Percentiles rank a stretch among this genome's conserved stretches.
Evolutionary conservation across 1,139 yeast species (phyloP).

Genomic region (Candida sp.): DNA sequence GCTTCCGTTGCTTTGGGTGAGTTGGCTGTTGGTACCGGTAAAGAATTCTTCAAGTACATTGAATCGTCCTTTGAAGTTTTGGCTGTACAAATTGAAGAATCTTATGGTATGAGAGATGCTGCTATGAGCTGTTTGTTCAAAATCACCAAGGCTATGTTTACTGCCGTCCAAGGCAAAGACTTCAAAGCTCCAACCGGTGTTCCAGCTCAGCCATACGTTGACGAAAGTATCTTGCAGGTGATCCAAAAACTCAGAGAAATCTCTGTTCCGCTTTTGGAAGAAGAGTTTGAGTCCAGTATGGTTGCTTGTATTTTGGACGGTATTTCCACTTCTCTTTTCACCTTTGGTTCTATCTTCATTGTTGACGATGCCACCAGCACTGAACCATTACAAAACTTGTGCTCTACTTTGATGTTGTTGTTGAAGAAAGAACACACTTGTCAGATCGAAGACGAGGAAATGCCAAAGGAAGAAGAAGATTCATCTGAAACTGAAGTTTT

Average conservation of each 20-base stretch:
- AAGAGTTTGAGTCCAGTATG: constrained; percentile 83
- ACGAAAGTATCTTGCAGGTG: constrained; percentile 59
- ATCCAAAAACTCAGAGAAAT: constrained; percentile 69
- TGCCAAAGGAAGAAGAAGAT: constrained; percentile 64
- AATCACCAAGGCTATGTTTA: constrained; percentile 73
- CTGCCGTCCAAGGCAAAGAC: constrained; percentile 53
- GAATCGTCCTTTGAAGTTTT: constrained; percentile 72
- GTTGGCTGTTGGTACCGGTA: constrained; percentile 85
- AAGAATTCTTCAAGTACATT: constrained; percentile 77
- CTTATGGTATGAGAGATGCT: constrained; percentile 92
- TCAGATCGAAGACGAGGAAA: constrained; percentile 63
- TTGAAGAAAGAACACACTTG: constrained; percentile 84
- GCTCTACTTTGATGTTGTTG: constrained; percentile 71
- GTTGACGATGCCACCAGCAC: constrained; percentile 62
- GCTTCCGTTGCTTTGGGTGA: constrained; percentile 95
- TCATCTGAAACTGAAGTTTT: constrained; percentile 89
- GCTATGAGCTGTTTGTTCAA: constrained; percentile 87
- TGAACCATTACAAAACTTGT: constrained; percentile 63
- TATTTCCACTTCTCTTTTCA: constrained; percentile 69
- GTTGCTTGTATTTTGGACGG: constrained; percentile 82
- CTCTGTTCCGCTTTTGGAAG: constrained; percentile 66
- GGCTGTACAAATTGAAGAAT: constrained; percentile 77
- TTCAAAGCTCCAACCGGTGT: constrained; percentile 74
- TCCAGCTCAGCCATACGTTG: constrained; percentile 65
- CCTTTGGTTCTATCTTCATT: constrained; percentile 77